A percentile compares a stretch with the other conserved stretches of the same genome.
phyloP scores from a whole-genome alignment of 352 stramenopile genomes.

The Pythium biforme region DNA sequence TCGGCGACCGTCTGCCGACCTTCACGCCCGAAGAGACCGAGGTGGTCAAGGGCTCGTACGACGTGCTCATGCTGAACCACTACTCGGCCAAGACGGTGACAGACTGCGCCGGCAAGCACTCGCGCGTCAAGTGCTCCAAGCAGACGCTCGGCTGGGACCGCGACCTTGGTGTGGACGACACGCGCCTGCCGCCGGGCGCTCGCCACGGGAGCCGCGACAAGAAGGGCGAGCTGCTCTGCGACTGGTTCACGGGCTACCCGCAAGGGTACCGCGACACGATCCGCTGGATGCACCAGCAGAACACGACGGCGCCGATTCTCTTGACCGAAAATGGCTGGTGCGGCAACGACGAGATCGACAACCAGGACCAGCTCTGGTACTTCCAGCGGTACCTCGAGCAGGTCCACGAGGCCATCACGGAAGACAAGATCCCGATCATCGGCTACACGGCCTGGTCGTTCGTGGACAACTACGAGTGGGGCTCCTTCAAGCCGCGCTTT shows the following conservation, averaged over 20 bases:
- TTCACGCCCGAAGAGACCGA: conserved; percentile 82
- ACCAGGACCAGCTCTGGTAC: conserved; percentile 66
- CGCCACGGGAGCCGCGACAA: conserved; percentile 42
- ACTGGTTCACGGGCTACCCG: conserved; percentile 52
- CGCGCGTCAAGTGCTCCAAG: conserved; percentile 37
- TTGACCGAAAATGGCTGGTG: conserved; percentile 74
- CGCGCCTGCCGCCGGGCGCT: conserved; percentile 53
- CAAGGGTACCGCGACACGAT: conserved; percentile 51
- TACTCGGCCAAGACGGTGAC: conserved; percentile 80
- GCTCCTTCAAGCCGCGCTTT: conserved; percentile 61
- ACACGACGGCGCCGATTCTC: conserved; percentile 43
- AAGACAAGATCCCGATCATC: conserved; percentile 71
- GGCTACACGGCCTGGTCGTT: conserved; percentile 94
- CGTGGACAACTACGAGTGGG: conserved; percentile 95
- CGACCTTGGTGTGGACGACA: conserved; percentile 54
- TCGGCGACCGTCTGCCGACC: conserved; percentile 71
- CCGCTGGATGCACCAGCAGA: conserved; percentile 46
- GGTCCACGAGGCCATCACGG: conserved; percentile 52
- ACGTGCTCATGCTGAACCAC: conserved; percentile 96
- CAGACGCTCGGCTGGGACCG: conserved; percentile 38
- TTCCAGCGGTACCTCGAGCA: conserved; percentile 54
- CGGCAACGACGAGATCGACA: conserved; percentile 55
- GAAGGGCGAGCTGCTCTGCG: conserved; percentile 37
- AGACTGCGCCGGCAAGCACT: conserved; percentile 37
- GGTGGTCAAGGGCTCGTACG: conserved; percentile 83